Conservation (phyloP, 768 basidiomycete genomes). For the Leccinum ochraceum region DNA sequence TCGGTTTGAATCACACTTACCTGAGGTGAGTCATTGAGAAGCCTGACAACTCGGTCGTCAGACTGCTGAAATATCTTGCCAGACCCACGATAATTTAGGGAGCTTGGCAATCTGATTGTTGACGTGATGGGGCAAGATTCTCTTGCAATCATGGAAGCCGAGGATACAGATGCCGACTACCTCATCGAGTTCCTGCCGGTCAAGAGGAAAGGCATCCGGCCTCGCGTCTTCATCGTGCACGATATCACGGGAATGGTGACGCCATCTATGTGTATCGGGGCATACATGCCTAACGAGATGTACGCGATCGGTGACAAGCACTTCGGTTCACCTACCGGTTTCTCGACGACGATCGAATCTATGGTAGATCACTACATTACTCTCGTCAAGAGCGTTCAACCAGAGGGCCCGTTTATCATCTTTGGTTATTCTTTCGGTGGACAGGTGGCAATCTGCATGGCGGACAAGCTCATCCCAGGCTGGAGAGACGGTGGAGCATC, state of each 20-base stretch:
- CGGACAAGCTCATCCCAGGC: conserved; percentile 23
- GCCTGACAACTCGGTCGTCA: not conserved
- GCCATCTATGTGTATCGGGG: conserved; percentile 34
- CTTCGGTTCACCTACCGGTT: conserved; percentile 32
- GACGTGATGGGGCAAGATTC: conserved; percentile 7
- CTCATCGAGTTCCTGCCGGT: conserved; percentile 32
- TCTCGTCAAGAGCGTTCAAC: conserved; percentile 28
- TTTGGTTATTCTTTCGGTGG: conserved; percentile 33
- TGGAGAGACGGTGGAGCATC: conserved; percentile 27
- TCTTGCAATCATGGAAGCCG: too few species aligned
- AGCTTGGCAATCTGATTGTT: conserved; percentile 27
- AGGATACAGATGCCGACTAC: conserved; percentile 15
- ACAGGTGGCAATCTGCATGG: conserved; percentile 31
- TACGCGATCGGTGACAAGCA: conserved; percentile 36
- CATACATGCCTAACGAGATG: conserved; percentile 35
- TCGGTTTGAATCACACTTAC: conserved; percentile 32
- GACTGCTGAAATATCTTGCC: not conserved
- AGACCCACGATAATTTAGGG: conserved; percentile 27
- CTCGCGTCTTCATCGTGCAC: conserved; percentile 32
- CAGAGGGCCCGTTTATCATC: conserved; percentile 29
- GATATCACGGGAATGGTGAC: conserved; percentile 36
- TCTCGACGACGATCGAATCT: conserved; percentile 27
- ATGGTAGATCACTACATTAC: conserved; percentile 36
- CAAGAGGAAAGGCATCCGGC: conserved; percentile 32
- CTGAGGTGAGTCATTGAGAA: conserved; percentile 21